Conservation (phyloP, 2,329 filamentous ascomycete species). For the Hypomyces rosellus region DNA sequence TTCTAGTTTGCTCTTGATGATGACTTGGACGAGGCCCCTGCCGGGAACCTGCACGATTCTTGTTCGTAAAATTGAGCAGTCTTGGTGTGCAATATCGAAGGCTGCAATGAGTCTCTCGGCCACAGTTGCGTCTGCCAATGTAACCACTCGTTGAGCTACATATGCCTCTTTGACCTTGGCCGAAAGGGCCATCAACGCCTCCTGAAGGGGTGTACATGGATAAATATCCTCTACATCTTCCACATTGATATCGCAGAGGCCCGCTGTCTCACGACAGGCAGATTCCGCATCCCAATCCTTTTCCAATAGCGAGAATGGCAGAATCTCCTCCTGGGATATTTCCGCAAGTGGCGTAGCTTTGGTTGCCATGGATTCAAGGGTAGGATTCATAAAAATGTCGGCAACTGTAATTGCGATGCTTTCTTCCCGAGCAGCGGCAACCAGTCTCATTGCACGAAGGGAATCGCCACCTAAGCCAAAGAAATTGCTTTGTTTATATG, state of each 20-base stretch:
- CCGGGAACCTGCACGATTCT: conserved; percentile 41
- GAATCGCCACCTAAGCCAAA: conserved; percentile 46
- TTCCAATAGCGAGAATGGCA: conserved; percentile 35
- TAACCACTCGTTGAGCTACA: conserved; percentile 43
- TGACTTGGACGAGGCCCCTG: conserved; percentile 41
- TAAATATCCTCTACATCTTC: conserved; percentile 47
- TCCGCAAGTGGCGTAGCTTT: conserved; percentile 17
- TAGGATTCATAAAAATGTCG: conserved; percentile 39
- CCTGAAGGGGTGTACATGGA: conserved; percentile 49
- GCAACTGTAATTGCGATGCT: conserved; percentile 38
- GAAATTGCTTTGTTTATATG: conserved; percentile 38
- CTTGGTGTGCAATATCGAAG: conserved; percentile 33
- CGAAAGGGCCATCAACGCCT: conserved; percentile 48
- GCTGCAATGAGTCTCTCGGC: conserved; percentile 35
- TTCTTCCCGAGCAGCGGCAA: conserved; percentile 34
- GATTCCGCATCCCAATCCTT: conserved; percentile 26
- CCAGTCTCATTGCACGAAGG: conserved; percentile 45
- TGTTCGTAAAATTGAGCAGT: conserved; percentile 40
- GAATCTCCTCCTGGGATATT: conserved; percentile 20
- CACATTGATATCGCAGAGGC: conserved; percentile 32
- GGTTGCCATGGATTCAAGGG: conserved; percentile 37
- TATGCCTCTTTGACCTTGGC: conserved; percentile 46
- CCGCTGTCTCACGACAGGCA: conserved; percentile 32
- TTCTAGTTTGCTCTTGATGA: conserved; percentile 34
- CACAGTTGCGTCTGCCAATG: conserved; percentile 30